Conservation (phyloP, 2,329 filamentous ascomycete genomes). For the Septoria linicola region DNA sequence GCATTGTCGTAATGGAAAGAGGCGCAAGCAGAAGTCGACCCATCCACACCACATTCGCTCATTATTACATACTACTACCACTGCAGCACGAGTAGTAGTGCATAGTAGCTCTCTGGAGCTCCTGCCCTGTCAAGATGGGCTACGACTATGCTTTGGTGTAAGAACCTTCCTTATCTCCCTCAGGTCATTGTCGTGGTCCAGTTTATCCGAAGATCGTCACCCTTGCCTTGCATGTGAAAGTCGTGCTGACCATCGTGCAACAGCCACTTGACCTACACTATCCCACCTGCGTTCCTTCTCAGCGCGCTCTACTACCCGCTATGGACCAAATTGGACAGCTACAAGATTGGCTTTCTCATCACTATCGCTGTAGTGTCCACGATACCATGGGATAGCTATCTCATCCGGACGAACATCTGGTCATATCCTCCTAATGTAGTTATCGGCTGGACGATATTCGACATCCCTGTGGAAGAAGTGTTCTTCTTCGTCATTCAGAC, state of each 20-base stretch:
- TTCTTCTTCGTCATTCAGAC: conserved; percentile 79
- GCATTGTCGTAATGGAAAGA: conserved; percentile 10
- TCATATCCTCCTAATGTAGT: conserved; percentile 67
- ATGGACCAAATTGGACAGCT: conserved; percentile 60
- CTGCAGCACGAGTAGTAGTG: no score
- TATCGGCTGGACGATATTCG: conserved; percentile 60
- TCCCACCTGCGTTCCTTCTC: conserved; percentile 61
- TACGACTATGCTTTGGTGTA: conserved; percentile 64
- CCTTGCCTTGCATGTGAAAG: background rate
- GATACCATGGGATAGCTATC: conserved; percentile 74
- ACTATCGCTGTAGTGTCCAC: conserved; percentile 65
- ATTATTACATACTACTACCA: background rate
- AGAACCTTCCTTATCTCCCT: conserved; percentile 31
- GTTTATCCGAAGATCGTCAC: conserved; percentile 7
- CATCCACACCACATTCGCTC: conserved; percentile 5
- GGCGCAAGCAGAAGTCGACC: conserved; percentile 1
- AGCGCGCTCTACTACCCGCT: conserved; percentile 62
- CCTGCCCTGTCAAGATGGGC: conserved; percentile 47
- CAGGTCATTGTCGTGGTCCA: conserved; percentile 20
- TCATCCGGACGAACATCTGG: conserved; percentile 68
- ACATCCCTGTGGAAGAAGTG: conserved; percentile 69
- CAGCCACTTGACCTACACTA: conserved; percentile 66
- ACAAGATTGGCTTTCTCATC: conserved; percentile 62
- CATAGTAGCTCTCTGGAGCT: no score
- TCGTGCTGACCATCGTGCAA: background rate